These are phyloP conservation scores for Nemania abortiva DNA, from an alignment of 2,329 filamentous ascomycete genomes.

Conservation along the genomic window DNA sequence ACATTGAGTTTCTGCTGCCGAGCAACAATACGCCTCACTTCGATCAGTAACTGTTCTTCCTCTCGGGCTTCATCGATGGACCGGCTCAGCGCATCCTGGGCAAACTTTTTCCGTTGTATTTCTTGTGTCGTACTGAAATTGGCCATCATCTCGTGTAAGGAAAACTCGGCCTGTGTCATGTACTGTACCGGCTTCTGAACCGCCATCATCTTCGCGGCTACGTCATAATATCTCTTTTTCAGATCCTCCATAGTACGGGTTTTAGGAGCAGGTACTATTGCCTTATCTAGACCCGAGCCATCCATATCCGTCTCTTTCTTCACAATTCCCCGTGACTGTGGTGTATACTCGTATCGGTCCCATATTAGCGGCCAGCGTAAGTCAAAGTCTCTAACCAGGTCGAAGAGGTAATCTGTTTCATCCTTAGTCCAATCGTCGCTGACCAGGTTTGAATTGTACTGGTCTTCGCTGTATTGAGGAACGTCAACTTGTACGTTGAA, in stretches of 20 bases:
- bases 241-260: conserved; percentile 85
- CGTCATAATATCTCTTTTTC: conserved; percentile 89
- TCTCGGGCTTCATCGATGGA: conserved; percentile 90
- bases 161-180: conserved; percentile 90
- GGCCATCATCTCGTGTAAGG: conserved; percentile 83
- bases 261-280: conserved; percentile 65
- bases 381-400: conserved; percentile 80
- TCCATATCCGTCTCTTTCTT: conserved; percentile 58
- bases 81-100: conserved; percentile 80
- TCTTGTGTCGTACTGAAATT: conserved; percentile 89
- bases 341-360: conserved; percentile 87
- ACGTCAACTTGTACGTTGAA: conserved; percentile 86
- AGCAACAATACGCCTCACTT: conserved; percentile 91
- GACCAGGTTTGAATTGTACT: conserved; percentile 82
- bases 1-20: conserved; percentile 88
- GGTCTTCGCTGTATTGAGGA: conserved; percentile 86
- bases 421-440: conserved; percentile 87
- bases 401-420: conserved; percentile 92
- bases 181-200: conserved; percentile 82
- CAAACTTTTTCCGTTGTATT: conserved; percentile 84
- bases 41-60: conserved; percentile 88
- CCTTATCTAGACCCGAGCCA: conserved; percentile 61
- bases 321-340: conserved; percentile 53
- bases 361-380: conserved; percentile 91
- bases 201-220: conserved; percentile 85